Percentiles rank a stretch among this genome's conserved stretches.
These are phyloP conservation scores for Crataegus laevigata DNA, from an alignment of 306 rosid genomes.

Conservation along the genomic window DNA sequence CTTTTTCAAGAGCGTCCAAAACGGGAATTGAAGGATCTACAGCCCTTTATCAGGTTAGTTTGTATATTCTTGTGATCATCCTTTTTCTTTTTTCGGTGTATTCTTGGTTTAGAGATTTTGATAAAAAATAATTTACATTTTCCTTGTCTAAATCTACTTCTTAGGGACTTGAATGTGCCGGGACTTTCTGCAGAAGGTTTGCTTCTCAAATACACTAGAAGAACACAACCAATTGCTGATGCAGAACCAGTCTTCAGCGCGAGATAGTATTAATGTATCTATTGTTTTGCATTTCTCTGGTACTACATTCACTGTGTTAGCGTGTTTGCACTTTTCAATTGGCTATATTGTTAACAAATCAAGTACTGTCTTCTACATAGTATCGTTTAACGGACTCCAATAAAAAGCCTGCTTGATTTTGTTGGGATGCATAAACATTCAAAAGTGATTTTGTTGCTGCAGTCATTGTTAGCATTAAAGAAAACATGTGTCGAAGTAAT, in stretches of 20 bases:
- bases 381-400: background rate
- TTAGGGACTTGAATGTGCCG: conserved; percentile 73
- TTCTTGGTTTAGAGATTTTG: background rate
- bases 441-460: too few species aligned
- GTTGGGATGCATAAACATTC: background rate
- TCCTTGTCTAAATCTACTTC: conserved; percentile 8
- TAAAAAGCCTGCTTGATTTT: background rate
- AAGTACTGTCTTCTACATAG: background rate
- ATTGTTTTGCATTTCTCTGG: background rate
- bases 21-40: conserved; percentile 84
- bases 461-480: too few species aligned
- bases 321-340: background rate
- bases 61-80: background rate
- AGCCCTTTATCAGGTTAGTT: conserved; percentile 67
- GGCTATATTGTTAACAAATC: background rate
- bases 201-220: conserved; percentile 81
- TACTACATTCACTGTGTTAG: background rate
- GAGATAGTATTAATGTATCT: conserved; percentile 36
- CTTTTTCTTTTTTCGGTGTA: background rate
- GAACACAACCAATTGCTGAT: conserved; percentile 59
- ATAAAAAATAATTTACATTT: conserved; percentile 17
- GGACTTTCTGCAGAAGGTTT: conserved; percentile 87
- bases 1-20: conserved; percentile 68
- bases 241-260: conserved; percentile 62
- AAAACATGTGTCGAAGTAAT: too few species aligned